Conservation (phyloP, 495 filamentous ascomycete genomes). For the Neurospora hispaniola region DNA sequence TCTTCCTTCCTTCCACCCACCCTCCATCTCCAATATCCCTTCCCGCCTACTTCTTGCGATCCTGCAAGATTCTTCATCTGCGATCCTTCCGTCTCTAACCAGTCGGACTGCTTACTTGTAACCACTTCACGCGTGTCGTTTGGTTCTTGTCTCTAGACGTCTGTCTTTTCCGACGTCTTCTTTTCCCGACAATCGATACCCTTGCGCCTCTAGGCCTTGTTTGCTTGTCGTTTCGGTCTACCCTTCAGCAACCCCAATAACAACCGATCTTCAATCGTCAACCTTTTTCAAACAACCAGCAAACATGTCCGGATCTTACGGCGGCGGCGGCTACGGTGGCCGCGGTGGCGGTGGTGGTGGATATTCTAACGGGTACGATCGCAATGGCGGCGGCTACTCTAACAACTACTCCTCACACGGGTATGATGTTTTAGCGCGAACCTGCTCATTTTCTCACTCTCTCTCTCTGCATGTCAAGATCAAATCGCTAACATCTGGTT, state of each 20-base stretch:
- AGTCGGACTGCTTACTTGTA: background rate
- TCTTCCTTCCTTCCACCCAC: background rate
- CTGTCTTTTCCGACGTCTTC: background rate
- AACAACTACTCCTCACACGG: constrained; percentile 16
- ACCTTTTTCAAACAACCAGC: background rate
- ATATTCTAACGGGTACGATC: constrained; percentile 21
- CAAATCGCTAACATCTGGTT: constrained; percentile 19
- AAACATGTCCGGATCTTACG: constrained; percentile 24
- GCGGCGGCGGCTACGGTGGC: constrained; percentile 50
- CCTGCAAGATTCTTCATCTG: background rate
- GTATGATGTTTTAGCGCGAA: constrained; percentile 10
- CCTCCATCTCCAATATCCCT: background rate
- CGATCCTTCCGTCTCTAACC: background rate
- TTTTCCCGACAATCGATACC: background rate
- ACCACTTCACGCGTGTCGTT: background rate
- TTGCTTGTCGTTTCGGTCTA: background rate
- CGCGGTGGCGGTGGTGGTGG: constrained; percentile 40
- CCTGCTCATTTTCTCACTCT: constrained; percentile 3
- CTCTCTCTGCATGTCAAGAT: constrained; percentile 4
- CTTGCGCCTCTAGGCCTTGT: background rate
- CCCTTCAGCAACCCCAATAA: background rate
- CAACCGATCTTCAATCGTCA: background rate
- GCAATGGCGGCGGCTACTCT: constrained; percentile 21
- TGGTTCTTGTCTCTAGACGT: background rate
- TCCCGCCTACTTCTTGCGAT: background rate